phyloP scores from a whole-genome alignment of 768 basidiomycete genomes.

The Tulasnella sp. region DNA sequence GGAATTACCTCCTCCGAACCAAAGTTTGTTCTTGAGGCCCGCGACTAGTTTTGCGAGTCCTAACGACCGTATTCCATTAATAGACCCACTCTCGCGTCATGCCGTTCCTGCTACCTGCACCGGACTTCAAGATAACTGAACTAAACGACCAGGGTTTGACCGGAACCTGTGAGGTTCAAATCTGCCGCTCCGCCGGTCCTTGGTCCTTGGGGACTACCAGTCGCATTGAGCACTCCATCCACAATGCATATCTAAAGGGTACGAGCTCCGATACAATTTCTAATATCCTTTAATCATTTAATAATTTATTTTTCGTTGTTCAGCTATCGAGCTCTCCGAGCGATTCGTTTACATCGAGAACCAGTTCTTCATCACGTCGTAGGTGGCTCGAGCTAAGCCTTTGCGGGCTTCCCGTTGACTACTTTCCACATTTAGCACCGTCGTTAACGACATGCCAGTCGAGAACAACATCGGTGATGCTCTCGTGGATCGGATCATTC shows the following conservation, averaged over 20 bases:
- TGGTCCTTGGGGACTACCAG: conserved; percentile 92
- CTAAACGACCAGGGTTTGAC: conserved; percentile 75
- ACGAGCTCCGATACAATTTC: background rate
- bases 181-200: conserved; percentile 89
- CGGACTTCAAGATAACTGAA: conserved; percentile 83
- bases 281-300: background rate
- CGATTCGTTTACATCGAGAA: conserved; percentile 99
- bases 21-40: conserved; percentile 55
- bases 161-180: conserved; percentile 95
- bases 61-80: conserved; percentile 15
- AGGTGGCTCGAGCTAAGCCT: conserved; percentile 34
- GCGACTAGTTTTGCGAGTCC: too few species aligned
- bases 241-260: conserved; percentile 92
- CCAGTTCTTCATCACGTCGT: conserved; percentile 90
- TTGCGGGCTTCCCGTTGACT: background rate
- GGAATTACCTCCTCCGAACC: conserved; percentile 90
- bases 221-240: conserved; percentile 87
- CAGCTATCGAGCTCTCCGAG: conserved; percentile 88
- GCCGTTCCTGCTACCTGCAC: conserved; percentile 91
- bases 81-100: conserved; percentile 88
- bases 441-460: conserved; percentile 75
- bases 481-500: conserved; percentile 82
- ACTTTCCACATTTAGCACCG: conserved; percentile 50
- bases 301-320: background rate
- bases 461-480: conserved; percentile 96